Percentiles rank a stretch among this genome's conserved stretches.
These are phyloP conservation scores for Ciborinia camelliae DNA, from an alignment of 2,329 filamentous ascomycete species.

Conservation along the genomic window DNA sequence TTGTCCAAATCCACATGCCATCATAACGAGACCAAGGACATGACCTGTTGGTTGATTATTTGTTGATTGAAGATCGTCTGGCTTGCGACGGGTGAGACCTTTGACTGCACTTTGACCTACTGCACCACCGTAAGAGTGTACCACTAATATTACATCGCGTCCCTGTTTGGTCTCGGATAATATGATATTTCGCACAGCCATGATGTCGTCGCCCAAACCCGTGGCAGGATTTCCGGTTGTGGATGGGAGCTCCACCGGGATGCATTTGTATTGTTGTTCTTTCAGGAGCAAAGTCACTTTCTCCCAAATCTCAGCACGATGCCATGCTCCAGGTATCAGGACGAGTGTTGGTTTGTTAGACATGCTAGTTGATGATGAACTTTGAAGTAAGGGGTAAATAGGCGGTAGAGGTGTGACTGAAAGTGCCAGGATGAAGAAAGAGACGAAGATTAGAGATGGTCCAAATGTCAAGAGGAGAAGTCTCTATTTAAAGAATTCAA, in stretches of 20 bases:
- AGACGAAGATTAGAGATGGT: not conserved
- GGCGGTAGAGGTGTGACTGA: not conserved
- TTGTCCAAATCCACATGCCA: slow-evolving; percentile 41
- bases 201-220: slow-evolving; percentile 41
- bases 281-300: slow-evolving; percentile 37
- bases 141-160: slow-evolving; percentile 42
- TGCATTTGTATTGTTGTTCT: slow-evolving; percentile 35
- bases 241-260: slow-evolving; percentile 40
- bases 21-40: slow-evolving; percentile 41
- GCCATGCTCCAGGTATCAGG: slow-evolving; percentile 50
- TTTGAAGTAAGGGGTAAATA: not conserved
- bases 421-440: no score
- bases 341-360: slow-evolving; percentile 40
- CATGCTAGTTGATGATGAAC: slow-evolving; percentile 17
- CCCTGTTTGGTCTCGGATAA: slow-evolving; percentile 37
- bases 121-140: slow-evolving; percentile 45
- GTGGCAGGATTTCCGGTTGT: slow-evolving; percentile 33
- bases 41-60: slow-evolving; percentile 29
- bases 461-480: not conserved
- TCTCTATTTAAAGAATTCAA: not conserved
- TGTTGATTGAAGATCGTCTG: slow-evolving; percentile 15
- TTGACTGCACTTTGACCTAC: slow-evolving; percentile 42
- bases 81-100: slow-evolving; percentile 36
- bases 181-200: slow-evolving; percentile 39
- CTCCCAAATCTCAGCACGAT: slow-evolving; percentile 41